Percentiles rank a stretch among this genome's conserved stretches.
These are phyloP conservation scores for Pythium phragmitis DNA, from an alignment of 352 stramenopile species.

Conservation along the genomic window DNA sequence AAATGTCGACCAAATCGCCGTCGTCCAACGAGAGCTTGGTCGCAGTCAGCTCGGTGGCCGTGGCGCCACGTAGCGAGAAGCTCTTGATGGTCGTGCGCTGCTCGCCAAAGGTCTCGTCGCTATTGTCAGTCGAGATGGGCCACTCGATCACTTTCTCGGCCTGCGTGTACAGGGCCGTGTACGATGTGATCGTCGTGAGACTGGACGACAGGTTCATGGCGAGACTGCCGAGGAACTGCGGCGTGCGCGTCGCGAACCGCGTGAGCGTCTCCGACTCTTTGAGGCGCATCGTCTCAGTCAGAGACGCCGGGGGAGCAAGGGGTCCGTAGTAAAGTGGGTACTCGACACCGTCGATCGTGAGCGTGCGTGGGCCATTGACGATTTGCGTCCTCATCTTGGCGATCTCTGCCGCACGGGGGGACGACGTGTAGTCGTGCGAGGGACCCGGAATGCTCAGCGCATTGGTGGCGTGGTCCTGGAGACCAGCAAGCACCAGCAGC, in stretches of 20 bases:
- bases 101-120: conserved; percentile 38
- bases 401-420: too few species aligned
- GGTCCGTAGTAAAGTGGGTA: conserved; percentile 18
- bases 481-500: too few species aligned
- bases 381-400: conserved; percentile 17
- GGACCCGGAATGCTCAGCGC: too few species aligned
- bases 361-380: conserved; percentile 31
- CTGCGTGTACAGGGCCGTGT: conserved; percentile 9
- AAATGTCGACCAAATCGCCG: too few species aligned
- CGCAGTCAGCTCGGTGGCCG: too few species aligned
- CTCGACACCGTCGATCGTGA: conserved; percentile 27
- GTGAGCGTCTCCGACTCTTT: conserved; percentile 27
- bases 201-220: too few species aligned
- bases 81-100: conserved; percentile 34
- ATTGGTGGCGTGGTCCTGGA: too few species aligned
- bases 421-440: too few species aligned
- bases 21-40: too few species aligned
- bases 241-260: conserved; percentile 27
- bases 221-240: not conserved
- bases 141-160: too few species aligned
- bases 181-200: conserved; percentile 7
- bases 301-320: conserved; percentile 4
- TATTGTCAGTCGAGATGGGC: conserved; percentile 32
- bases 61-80: not conserved
- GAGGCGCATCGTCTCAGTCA: conserved; percentile 31